These are phyloP conservation scores for Potentilla sterilis DNA, from an alignment of 306 rosid species.

Conservation along the genomic window DNA sequence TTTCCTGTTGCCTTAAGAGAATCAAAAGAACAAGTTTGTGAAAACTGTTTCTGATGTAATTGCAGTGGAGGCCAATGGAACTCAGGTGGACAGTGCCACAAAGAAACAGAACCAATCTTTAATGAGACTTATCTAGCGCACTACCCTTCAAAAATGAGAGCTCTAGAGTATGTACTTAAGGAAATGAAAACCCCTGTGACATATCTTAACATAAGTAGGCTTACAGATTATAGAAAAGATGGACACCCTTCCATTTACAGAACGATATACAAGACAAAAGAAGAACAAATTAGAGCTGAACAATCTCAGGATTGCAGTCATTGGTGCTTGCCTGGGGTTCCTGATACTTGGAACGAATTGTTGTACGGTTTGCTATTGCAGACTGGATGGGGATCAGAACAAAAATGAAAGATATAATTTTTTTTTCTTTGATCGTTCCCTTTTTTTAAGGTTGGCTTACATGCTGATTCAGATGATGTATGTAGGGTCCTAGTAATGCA, in stretches of 20 bases:
- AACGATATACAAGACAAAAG: conserved; percentile 42
- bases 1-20: not conserved
- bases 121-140: conserved; percentile 46
- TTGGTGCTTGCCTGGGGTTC: conserved; percentile 72
- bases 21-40: not conserved
- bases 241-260: conserved; percentile 82
- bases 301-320: conserved; percentile 62
- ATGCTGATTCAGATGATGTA: conserved; percentile 17
- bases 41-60: conserved; percentile 24
- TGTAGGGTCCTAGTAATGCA: not conserved
- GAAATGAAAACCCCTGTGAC: conserved; percentile 67
- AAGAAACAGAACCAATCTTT: conserved; percentile 74
- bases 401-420: not conserved
- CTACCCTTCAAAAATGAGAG: conserved; percentile 85
- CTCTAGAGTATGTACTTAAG: conserved; percentile 53
- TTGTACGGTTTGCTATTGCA: conserved; percentile 45
- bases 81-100: conserved; percentile 89
- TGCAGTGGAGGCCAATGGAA: conserved; percentile 97
- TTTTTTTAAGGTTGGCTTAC: not conserved
- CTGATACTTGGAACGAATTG: conserved; percentile 64
- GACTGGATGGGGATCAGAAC: conserved; percentile 27
- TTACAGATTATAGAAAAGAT: conserved; percentile 88
- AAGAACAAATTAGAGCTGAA: conserved; percentile 34
- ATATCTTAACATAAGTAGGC: conserved; percentile 79
- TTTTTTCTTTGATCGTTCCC: not conserved